These are phyloP conservation scores for Trypanosoma conorhini DNA, from an alignment of 208 protist genomes.

Conservation along the genomic window DNA sequence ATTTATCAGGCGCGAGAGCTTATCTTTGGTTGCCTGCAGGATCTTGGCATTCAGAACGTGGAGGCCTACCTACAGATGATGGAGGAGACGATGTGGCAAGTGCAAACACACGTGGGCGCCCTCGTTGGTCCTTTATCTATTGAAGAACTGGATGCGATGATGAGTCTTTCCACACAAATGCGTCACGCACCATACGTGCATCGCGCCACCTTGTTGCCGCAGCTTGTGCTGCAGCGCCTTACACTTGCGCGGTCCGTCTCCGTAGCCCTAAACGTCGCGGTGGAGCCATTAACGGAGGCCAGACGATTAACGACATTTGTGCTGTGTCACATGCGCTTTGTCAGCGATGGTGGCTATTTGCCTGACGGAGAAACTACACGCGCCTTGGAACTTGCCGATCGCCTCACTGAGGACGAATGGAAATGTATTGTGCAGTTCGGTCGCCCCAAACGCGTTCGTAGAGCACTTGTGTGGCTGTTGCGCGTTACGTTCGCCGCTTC, in stretches of 20 bases:
- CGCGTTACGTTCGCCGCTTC: constrained; percentile 23
- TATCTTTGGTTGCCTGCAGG: constrained; percentile 58
- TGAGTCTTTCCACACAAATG: constrained; percentile 31
- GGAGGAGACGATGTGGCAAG: constrained; percentile 82
- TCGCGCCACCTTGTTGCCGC: constrained; percentile 30
- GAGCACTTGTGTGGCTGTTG: constrained; percentile 54
- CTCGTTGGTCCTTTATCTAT: constrained; percentile 38
- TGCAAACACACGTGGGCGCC: constrained; percentile 45
- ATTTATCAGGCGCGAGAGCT: constrained; percentile 69
- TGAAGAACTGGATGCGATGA: constrained; percentile 28
- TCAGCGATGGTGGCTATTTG: constrained; percentile 20
- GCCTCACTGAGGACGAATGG: constrained; percentile 63
- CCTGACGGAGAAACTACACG: constrained; percentile 7
- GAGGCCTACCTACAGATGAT: constrained; percentile 76
- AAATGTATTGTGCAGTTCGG: constrained; percentile 47
- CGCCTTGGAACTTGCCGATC: constrained; percentile 41
- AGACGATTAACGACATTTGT: constrained; percentile 43
- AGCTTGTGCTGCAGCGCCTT: constrained; percentile 45
- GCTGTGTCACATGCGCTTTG: constrained; percentile 27
- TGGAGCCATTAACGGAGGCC: constrained; percentile 34
- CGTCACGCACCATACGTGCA: constrained; percentile 26
- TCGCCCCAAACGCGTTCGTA: constrained; percentile 45
- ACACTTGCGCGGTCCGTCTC: constrained; percentile 49
- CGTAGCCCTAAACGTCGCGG: constrained; percentile 36
- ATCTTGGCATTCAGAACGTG: constrained; percentile 72